Percentiles rank a stretch among this genome's conserved stretches.
These are phyloP conservation scores for Geotrichum bryndzae DNA, from an alignment of 1,139 yeast genomes.

Conservation along the genomic window DNA sequence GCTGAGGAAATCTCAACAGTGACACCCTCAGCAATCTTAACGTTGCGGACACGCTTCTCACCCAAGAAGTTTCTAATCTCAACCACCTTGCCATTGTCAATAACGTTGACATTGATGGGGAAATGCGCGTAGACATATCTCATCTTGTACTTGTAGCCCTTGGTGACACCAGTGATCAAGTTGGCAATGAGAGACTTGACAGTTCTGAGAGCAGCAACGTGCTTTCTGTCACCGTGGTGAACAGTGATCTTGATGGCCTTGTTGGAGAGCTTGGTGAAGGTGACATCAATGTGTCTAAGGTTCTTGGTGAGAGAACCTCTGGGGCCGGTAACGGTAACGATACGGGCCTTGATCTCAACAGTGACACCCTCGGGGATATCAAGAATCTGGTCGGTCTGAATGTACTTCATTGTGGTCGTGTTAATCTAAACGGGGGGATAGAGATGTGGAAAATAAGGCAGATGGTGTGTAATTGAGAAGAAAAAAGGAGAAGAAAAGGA, in stretches of 20 bases:
- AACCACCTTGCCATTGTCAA: constrained; percentile 67
- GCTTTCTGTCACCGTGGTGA: constrained; percentile 99
- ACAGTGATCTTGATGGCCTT: constrained; percentile 80
- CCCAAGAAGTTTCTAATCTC: constrained; percentile 99
- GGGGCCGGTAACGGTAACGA: constrained; percentile 91
- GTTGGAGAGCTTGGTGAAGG: constrained; percentile 72
- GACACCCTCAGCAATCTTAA: constrained; percentile 88
- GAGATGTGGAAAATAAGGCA: no score
- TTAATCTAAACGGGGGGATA: no score
- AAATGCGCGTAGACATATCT: constrained; percentile 99
- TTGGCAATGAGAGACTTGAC: constrained; percentile 92
- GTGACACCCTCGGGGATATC: constrained; percentile 93
- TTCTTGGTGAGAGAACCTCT: constrained; percentile 92
- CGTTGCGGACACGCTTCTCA: constrained; percentile 91
- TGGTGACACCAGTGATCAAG: constrained; percentile 97
- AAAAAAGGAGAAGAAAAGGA: no score
- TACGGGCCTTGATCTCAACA: constrained; percentile 88
- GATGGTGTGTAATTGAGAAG: no score
- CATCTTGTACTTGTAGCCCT: constrained; percentile 99
- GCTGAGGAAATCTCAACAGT: constrained; percentile 72
- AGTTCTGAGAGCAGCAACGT: constrained; percentile 98
- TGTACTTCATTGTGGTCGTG: constrained; percentile 65
- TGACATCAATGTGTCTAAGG: constrained; percentile 91
- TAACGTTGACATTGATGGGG: constrained; percentile 97
- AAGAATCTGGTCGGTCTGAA: constrained; percentile 88